A percentile compares a stretch with the other conserved stretches of the same genome.
These are phyloP conservation scores for Zalaria sp. DNA, from an alignment of 2,329 filamentous ascomycete genomes.

Conservation along the genomic window DNA sequence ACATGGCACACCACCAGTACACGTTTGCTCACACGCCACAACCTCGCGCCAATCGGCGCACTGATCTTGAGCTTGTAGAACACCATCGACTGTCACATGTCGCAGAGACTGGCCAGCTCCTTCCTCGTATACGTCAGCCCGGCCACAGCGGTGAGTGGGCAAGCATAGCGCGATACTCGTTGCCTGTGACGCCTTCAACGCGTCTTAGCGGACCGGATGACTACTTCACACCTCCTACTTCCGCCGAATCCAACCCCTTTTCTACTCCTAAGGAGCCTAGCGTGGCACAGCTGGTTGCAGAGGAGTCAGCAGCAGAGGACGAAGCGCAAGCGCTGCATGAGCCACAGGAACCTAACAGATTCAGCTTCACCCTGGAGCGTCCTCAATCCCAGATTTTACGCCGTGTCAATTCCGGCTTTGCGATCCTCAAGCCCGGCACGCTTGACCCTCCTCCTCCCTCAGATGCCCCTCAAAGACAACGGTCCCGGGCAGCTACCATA, in stretches of 20 bases:
- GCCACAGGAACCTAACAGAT: neutral
- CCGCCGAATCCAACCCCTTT: neutral
- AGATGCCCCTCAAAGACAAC: slow-evolving; percentile 2
- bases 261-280: too few species aligned
- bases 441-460: slow-evolving; percentile 8
- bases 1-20: neutral
- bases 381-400: slow-evolving; percentile 3
- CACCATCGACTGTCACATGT: slow-evolving; percentile 35
- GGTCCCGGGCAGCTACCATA: neutral
- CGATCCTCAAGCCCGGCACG: slow-evolving; percentile 19
- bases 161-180: slow-evolving; percentile 6
- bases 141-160: slow-evolving; percentile 23
- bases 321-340: too few species aligned
- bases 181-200: too few species aligned
- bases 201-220: too few species aligned
- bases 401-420: slow-evolving; percentile 16
- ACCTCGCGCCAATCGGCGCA: slow-evolving; percentile 12
- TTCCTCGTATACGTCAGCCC: slow-evolving; percentile 23
- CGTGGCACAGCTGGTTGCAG: too few species aligned
- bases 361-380: neutral
- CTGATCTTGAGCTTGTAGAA: slow-evolving; percentile 24
- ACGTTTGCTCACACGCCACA: slow-evolving; percentile 2
- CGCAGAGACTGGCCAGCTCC: slow-evolving; percentile 35
- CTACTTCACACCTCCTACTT: neutral
- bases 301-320: too few species aligned